These are phyloP conservation scores for Starmera quercuum DNA, from an alignment of 805 yeast species.

Conservation along the genomic window DNA sequence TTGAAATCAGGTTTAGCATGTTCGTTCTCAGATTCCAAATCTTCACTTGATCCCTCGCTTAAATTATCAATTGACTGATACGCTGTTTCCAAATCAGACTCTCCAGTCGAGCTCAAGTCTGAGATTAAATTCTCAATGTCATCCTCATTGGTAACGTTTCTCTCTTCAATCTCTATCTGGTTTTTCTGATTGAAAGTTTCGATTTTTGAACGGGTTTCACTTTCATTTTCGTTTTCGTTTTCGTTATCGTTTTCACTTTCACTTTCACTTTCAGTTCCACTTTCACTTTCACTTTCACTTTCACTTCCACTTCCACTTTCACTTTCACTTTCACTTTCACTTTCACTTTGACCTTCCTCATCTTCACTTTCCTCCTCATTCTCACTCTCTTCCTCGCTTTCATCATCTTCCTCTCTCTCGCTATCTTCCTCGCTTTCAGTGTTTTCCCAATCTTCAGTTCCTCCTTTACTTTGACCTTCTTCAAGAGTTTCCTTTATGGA, in stretches of 20 bases:
- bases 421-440: neutral
- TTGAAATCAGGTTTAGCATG: too few species aligned
- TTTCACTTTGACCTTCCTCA: too few species aligned
- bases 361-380: neutral
- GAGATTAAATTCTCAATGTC: neutral
- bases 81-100: too few species aligned
- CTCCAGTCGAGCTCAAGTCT: too few species aligned
- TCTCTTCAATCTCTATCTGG: neutral
- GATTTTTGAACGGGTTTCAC: neutral
- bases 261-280: conserved; percentile 2
- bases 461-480: too few species aligned
- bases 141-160: neutral
- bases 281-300: neutral
- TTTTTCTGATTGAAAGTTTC: conserved; percentile 1
- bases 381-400: neutral
- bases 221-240: neutral
- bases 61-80: too few species aligned
- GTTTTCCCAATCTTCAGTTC: neutral
- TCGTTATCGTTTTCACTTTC: neutral
- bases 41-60: too few species aligned
- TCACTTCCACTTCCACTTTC: conserved; percentile 2
- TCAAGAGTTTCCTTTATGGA: too few species aligned
- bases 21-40: too few species aligned
- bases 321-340: too few species aligned
- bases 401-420: neutral